A percentile compares a stretch with the other conserved stretches of the same genome.
Conservation (phyloP, 768 basidiomycete genomes). For the Pulveroboletus sp. region DNA sequence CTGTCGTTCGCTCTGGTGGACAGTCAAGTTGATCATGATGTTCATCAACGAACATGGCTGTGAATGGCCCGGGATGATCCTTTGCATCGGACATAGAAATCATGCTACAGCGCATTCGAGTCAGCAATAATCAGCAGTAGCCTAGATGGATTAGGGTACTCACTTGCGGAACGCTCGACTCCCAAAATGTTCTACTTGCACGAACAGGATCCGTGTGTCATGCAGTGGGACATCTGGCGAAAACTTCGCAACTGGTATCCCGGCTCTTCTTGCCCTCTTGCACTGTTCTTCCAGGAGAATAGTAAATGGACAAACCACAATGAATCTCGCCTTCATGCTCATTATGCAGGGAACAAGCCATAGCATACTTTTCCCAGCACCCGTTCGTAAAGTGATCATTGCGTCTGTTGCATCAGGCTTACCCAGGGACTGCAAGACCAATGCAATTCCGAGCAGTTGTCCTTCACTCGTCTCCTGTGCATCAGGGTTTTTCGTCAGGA, state of each 20-base stretch:
- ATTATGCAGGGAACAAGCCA: slow-evolving; percentile 1
- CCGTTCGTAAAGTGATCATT: slow-evolving; percentile 4
- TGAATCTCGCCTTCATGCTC: background rate
- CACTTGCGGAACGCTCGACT: background rate
- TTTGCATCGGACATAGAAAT: no score
- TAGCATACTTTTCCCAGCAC: slow-evolving; percentile 9
- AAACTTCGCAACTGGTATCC: background rate
- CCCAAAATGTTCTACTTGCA: slow-evolving; percentile 6
- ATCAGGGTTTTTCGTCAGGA: no score
- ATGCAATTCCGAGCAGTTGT: no score
- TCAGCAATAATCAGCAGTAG: no score
- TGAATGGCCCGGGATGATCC: no score
- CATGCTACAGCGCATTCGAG: no score
- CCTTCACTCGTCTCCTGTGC: no score
- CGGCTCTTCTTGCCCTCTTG: background rate
- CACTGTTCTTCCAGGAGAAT: slow-evolving; percentile 8
- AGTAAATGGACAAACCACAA: slow-evolving; percentile 5
- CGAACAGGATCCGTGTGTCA: slow-evolving; percentile 3
- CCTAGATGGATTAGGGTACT: no score
- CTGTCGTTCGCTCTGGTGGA: background rate
- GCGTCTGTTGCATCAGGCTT: no score
- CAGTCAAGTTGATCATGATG: slow-evolving; percentile 8
- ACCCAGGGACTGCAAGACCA: no score
- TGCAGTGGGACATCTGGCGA: background rate
- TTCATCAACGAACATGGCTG: slow-evolving; percentile 1